phyloP scores from a whole-genome alignment of 83 land plant species.

The Diphasiastrum complanatum region DNA sequence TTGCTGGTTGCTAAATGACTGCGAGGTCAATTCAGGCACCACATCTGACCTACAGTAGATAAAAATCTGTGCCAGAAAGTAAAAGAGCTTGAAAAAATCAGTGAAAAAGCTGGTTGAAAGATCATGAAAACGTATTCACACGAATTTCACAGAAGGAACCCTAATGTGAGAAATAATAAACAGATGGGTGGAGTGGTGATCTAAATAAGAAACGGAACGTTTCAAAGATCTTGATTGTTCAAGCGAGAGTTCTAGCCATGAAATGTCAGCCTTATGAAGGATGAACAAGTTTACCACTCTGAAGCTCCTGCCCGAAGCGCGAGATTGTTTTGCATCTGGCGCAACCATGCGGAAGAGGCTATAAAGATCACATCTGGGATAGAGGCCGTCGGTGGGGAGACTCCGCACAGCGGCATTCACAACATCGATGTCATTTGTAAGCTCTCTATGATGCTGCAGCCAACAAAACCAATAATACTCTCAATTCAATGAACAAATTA shows the following conservation, averaged over 20 bases:
- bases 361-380: constrained; percentile 56
- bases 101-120: neutral
- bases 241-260: no score
- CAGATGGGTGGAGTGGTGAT: no score
- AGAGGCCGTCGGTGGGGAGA: constrained; percentile 35
- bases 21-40: constrained; percentile 34
- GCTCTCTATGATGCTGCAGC: constrained; percentile 55
- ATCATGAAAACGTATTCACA: neutral
- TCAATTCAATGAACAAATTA: neutral
- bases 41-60: constrained; percentile 78
- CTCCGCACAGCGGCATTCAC: constrained; percentile 39
- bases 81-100: neutral
- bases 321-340: constrained; percentile 60
- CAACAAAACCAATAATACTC: constrained; percentile 3
- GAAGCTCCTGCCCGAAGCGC: constrained; percentile 50
- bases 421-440: constrained; percentile 51
- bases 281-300: constrained; percentile 59
- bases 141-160: no score
- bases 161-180: no score
- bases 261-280: no score
- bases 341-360: constrained; percentile 57
- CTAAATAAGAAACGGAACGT: no score
- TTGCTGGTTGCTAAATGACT: constrained; percentile 49
- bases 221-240: no score
- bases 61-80: constrained; percentile 47